Base-by-base conservation (phyloP, 345 rosid species). In the Eucalyptus tenuipes region DNA sequence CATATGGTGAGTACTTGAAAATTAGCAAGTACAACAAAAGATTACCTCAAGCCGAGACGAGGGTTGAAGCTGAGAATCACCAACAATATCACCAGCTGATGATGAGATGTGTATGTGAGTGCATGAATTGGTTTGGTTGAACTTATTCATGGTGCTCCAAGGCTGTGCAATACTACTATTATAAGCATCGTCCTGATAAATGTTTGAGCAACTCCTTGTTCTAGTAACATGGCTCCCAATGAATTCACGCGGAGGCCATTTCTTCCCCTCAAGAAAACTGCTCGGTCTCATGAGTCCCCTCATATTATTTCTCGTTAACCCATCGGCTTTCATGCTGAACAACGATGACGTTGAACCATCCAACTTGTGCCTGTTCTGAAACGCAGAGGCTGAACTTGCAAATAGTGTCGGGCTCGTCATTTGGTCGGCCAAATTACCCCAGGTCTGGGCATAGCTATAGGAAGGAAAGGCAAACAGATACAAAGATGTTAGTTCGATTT, bases 231-330 rank as follows among this genome's bases (percentile, higher is more conserved):
- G 87, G 57, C n/a, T 75, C 61, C 64, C 79, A 3, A 87, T 31
- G 40, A 85, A 55, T 79, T 89, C 88, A 3, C 90, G 55, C 18
- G 90, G 90, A 61, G 90, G 90, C 90, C 90, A 89, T 52, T 81
- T 89, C 88, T 86, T 89, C 86, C 86, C 88, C 82, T 89, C 90
- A 12, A 89, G 50, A 55, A 86, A 89, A 33, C 90, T 71, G 88
- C 68, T 87, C 7, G 90, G 90, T 52, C 90, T 86, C 42, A 42
- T 68, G 31, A 71, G 86, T 15, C 79, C 88, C 48, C 31, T 37
- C 24, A 71, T 88, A 11, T 75, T 86, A 49, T 87, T 48, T 81
- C 37, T 81, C 88, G 9, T 87, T 88, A 47, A 61, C 57, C 55
- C 52, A 49, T 40, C 47, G 47, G 84, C 84, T 75, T 75, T 75